Percentiles rank a stretch among this genome's conserved stretches.
Conservation (phyloP, 2,329 filamentous ascomycete genomes). For the Pseudopyrenochaeta lycopersici region DNA sequence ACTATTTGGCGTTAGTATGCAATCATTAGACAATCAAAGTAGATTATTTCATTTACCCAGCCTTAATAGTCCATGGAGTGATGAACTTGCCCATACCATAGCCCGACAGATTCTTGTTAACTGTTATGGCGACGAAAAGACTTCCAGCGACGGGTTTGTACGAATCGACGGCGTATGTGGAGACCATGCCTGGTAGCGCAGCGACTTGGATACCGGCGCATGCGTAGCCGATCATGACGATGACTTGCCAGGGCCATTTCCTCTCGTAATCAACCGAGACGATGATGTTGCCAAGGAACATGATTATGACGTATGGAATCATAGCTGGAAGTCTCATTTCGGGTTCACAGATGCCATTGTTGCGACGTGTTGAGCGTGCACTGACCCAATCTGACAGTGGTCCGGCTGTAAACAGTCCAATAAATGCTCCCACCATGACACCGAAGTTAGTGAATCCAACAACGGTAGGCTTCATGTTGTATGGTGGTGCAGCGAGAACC, state of each 20-base stretch:
- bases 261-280: constrained; percentile 63
- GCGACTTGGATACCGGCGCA: constrained; percentile 68
- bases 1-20: constrained; percentile 18
- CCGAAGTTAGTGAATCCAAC: constrained; percentile 68
- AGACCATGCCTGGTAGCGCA: constrained; percentile 67
- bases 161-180: constrained; percentile 68
- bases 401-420: constrained; percentile 65
- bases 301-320: constrained; percentile 66
- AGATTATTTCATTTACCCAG: constrained; percentile 49
- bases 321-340: constrained; percentile 67
- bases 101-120: constrained; percentile 72
- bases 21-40: not conserved
- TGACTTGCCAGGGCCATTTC: constrained; percentile 63
- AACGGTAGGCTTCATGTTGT: constrained; percentile 60
- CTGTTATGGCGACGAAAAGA: constrained; percentile 68
- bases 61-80: constrained; percentile 60
- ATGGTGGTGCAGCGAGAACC: constrained; percentile 64
- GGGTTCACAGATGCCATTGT: constrained; percentile 65
- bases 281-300: constrained; percentile 66
- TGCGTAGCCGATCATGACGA: constrained; percentile 67
- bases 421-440: constrained; percentile 62
- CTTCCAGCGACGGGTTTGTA: constrained; percentile 71
- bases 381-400: constrained; percentile 67
- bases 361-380: constrained; percentile 61
- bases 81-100: constrained; percentile 68